These are phyloP conservation scores for Actinomucor elegans DNA, from an alignment of 371 early-diverging fungal genomes.

Conservation along the genomic window DNA sequence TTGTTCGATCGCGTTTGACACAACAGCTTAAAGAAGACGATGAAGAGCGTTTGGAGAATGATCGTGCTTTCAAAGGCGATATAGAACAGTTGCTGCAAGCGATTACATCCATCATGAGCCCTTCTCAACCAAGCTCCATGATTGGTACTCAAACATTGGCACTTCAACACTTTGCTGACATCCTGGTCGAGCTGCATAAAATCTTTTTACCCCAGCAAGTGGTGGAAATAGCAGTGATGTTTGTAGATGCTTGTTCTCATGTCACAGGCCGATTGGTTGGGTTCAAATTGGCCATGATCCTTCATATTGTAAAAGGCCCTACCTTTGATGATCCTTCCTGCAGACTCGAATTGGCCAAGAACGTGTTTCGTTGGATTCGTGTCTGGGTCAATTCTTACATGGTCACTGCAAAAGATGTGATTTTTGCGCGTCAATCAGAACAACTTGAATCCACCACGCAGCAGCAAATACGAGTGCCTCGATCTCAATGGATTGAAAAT, in stretches of 20 bases:
- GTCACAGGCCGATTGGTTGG: constrained; percentile 59
- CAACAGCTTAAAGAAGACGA: constrained; percentile 39
- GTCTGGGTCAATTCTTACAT: constrained; percentile 58
- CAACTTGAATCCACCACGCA: constrained; percentile 17
- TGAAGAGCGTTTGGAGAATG: constrained; percentile 28
- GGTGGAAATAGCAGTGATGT: constrained; percentile 46
- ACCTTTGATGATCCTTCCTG: constrained; percentile 56
- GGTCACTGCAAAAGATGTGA: constrained; percentile 43
- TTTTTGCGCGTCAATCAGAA: constrained; percentile 42
- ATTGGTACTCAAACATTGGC: constrained; percentile 70
- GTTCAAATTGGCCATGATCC: constrained; percentile 59
- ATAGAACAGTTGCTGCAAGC: constrained; percentile 34
- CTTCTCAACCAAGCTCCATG: constrained; percentile 53
- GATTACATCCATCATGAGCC: constrained; percentile 55
- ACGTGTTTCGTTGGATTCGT: constrained; percentile 59
- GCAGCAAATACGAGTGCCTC: constrained; percentile 35
- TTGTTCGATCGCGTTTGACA: constrained; percentile 46
- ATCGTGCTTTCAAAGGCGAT: constrained; percentile 40
- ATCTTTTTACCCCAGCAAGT: constrained; percentile 52
- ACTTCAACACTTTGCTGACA: constrained; percentile 63
- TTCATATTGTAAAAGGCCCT: constrained; percentile 58
- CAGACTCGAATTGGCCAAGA: constrained; percentile 48
- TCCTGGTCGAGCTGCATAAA: constrained; percentile 52
- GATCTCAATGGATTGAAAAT: constrained; percentile 56
- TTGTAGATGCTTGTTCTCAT: constrained; percentile 53